These are phyloP conservation scores for Heterobasidion irregulare DNA, from an alignment of 1,284 basidiomycete genomes.

Conservation along the genomic window DNA sequence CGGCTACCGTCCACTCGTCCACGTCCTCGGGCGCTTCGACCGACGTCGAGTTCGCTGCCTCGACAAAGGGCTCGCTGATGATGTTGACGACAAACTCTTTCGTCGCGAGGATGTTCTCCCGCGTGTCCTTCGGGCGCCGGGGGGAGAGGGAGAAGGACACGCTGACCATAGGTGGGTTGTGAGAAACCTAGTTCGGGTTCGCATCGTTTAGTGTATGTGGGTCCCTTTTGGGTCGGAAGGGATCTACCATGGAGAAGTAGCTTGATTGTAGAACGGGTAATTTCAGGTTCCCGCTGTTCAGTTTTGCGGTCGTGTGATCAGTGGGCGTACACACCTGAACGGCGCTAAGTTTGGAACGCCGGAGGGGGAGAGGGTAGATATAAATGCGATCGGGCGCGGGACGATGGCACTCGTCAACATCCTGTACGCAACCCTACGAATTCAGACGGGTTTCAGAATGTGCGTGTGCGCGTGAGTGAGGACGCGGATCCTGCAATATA, in stretches of 20 bases:
- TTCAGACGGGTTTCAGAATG: not conserved
- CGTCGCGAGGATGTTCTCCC: constrained; percentile 52
- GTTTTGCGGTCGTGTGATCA: not conserved
- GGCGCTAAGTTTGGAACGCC: constrained; percentile 57
- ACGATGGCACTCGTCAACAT: constrained; percentile 56
- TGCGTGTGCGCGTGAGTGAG: constrained; percentile 7
- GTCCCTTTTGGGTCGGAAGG: constrained; percentile 21
- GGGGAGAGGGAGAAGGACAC: constrained; percentile 42
- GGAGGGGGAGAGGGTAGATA: constrained; percentile 47
- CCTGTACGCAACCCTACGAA: constrained; percentile 35
- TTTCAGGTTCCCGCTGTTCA: no score
- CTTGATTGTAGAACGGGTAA: constrained; percentile 16
- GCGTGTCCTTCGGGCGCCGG: constrained; percentile 44
- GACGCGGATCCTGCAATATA: not conserved
- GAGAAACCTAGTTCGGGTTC: constrained; percentile 31
- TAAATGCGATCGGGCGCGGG: constrained; percentile 65
- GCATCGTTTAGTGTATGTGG: constrained; percentile 9
- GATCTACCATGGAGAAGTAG: constrained; percentile 44
- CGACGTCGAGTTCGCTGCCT: constrained; percentile 60
- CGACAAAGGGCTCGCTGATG: constrained; percentile 62
- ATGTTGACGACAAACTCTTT: constrained; percentile 68
- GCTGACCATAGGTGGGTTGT: constrained; percentile 59
- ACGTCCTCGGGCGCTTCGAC: constrained; percentile 54
- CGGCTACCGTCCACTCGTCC: constrained; percentile 64
- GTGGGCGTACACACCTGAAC: constrained; percentile 34